phyloP scores from a whole-genome alignment of 1,284 basidiomycete species.

The Apiotrichum domesticum region DNA sequence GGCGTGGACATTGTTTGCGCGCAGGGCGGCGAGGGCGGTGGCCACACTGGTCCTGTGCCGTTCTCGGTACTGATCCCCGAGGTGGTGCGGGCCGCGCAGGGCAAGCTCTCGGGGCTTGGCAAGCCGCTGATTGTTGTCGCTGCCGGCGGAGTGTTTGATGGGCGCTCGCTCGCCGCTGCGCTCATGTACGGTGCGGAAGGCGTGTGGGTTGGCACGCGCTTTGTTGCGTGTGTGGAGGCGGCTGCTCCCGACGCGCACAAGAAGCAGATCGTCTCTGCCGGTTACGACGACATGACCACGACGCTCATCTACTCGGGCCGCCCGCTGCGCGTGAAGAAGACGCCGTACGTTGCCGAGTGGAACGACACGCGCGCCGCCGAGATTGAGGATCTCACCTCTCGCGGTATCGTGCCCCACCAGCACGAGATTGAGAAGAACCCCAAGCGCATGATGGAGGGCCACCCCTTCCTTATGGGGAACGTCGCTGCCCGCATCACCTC shows the following conservation, averaged over 20 bases:
- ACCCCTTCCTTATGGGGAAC: slow-evolving; percentile 70
- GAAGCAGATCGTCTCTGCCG: slow-evolving; percentile 51
- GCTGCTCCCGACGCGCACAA: slow-evolving; percentile 77
- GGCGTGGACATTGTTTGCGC: slow-evolving; percentile 85
- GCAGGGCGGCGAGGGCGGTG: slow-evolving; percentile 80
- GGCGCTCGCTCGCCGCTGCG: slow-evolving; percentile 76
- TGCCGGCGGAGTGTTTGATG: slow-evolving; percentile 80
- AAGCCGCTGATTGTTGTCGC: slow-evolving; percentile 73
- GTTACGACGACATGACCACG: slow-evolving; percentile 53
- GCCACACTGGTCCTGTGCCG: slow-evolving; percentile 49
- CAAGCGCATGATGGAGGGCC: slow-evolving; percentile 61
- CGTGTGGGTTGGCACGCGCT: slow-evolving; percentile 85
- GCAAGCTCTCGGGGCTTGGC: slow-evolving; percentile 66
- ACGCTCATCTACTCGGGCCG: slow-evolving; percentile 83
- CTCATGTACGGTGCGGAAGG: slow-evolving; percentile 76
- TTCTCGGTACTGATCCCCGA: slow-evolving; percentile 53
- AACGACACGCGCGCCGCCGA: slow-evolving; percentile 32
- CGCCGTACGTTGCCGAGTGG: slow-evolving; percentile 74
- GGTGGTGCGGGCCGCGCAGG: slow-evolving; percentile 71
- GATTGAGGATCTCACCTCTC: slow-evolving; percentile 60
- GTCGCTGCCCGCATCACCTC: slow-evolving; percentile 73
- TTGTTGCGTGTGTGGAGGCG: slow-evolving; percentile 63
- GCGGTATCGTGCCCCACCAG: slow-evolving; percentile 67
- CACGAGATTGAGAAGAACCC: slow-evolving; percentile 70
- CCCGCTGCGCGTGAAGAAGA: slow-evolving; percentile 72